These are phyloP conservation scores for Colletotrichum truncatum DNA, from an alignment of 2,329 filamentous ascomycete species.

Conservation along the genomic window DNA sequence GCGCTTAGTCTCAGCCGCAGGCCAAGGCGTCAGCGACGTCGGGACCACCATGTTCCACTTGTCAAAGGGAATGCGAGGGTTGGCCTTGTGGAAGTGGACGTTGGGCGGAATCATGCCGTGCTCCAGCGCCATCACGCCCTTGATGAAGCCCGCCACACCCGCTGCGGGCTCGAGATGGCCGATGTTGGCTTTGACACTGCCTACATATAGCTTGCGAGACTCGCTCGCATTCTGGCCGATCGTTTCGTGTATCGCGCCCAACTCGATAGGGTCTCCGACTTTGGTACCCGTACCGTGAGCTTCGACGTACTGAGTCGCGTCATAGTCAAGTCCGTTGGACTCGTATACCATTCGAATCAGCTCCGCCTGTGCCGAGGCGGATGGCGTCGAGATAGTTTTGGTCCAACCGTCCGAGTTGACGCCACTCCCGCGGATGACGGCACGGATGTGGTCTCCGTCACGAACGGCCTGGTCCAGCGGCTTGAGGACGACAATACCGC, in stretches of 20 bases:
- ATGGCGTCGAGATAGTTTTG: conserved; percentile 50
- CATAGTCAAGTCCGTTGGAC: conserved; percentile 3
- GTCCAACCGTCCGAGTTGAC: conserved; percentile 49
- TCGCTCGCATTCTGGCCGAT: neutral
- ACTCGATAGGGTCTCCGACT: conserved; percentile 4
- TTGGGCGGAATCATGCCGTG: conserved; percentile 9
- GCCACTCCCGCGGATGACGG: conserved; percentile 43
- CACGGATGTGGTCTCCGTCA: conserved; percentile 49
- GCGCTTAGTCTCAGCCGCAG: neutral
- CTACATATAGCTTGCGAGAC: neutral
- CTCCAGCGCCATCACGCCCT: conserved; percentile 2
- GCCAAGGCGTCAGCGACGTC: neutral
- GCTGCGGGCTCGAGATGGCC: conserved; percentile 11
- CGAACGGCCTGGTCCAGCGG: conserved; percentile 49
- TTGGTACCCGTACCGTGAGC: conserved; percentile 12
- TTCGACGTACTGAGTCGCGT: conserved; percentile 16
- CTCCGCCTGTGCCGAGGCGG: conserved; percentile 14
- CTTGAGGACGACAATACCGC: conserved; percentile 51
- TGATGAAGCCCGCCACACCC: conserved; percentile 1
- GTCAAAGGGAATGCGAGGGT: neutral
- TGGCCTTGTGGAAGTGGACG: neutral
- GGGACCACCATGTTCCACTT: conserved; percentile 5
- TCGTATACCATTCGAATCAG: conserved; percentile 18
- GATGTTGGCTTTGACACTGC: conserved; percentile 31
- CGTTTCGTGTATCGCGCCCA: neutral